Conservation (phyloP, 345 rosid species). For the Laguncularia racemosa region DNA sequence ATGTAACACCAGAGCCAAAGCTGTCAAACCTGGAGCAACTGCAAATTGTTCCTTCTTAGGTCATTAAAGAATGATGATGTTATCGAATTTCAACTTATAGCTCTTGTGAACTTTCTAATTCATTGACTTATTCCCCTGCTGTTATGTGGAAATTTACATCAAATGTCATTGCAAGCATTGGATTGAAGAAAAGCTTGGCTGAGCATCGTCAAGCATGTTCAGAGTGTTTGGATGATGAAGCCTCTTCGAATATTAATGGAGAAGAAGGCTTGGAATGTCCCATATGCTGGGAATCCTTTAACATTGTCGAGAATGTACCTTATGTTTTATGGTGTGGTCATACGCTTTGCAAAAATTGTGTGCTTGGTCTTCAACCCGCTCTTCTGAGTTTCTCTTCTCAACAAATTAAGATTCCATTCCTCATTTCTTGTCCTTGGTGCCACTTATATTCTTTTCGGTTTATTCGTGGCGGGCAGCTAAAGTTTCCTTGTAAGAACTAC, state of each 20-base stretch:
- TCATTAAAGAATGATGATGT: background rate
- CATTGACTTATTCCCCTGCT: background rate
- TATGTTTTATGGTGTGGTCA: constrained; percentile 39
- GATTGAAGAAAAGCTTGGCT: constrained; percentile 14
- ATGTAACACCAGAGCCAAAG: too few species aligned
- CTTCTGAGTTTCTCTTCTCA: constrained; percentile 23
- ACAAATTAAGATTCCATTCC: constrained; percentile 31
- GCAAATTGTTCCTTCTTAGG: too few species aligned
- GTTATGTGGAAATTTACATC: constrained; percentile 20
- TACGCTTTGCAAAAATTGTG: constrained; percentile 37
- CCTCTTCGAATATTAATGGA: constrained; percentile 12
- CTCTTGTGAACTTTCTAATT: background rate
- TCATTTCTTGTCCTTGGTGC: constrained; percentile 45
- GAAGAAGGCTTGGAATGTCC: constrained; percentile 47
- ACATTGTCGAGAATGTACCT: constrained; percentile 42
- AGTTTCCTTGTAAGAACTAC: constrained; percentile 37
- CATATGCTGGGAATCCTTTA: constrained; percentile 42
- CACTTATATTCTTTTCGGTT: constrained; percentile 29
- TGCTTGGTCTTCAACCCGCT: constrained; percentile 29
- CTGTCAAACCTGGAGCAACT: too few species aligned
- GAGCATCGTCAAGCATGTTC: constrained; percentile 16
- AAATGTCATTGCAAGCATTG: constrained; percentile 15
- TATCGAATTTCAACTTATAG: background rate
- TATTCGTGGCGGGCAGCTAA: constrained; percentile 24
- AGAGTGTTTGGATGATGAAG: constrained; percentile 37